These are phyloP conservation scores for Leccinum ambiguum DNA, from an alignment of 1,284 basidiomycete species.

Conservation along the genomic window DNA sequence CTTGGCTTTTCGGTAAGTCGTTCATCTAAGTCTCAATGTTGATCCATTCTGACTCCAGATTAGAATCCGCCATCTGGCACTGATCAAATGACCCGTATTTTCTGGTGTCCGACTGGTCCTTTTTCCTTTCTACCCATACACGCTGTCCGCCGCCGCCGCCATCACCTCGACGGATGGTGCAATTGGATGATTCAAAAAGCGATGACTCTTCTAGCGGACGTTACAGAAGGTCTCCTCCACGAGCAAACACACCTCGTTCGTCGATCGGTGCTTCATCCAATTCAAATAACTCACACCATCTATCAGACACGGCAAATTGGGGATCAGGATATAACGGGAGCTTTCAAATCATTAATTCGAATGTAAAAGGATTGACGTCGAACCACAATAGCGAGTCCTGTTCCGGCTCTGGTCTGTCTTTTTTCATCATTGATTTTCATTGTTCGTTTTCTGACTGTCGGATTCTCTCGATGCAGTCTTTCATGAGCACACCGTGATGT, in stretches of 20 bases:
- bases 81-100: too few species aligned
- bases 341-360: conserved; percentile 2
- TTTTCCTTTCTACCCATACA: too few species aligned
- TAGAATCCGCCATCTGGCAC: too few species aligned
- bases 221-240: conserved; percentile 12
- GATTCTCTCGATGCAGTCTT: conserved; percentile 8
- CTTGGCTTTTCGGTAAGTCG: too few species aligned
- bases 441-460: not conserved
- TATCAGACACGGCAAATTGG: not conserved
- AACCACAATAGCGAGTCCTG: conserved; percentile 13
- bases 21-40: too few species aligned
- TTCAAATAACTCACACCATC: not conserved
- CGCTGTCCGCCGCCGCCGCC: too few species aligned
- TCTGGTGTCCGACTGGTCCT: too few species aligned
- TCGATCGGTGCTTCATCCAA: not conserved
- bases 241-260: not conserved
- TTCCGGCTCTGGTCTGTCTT: conserved; percentile 19
- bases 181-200: not conserved
- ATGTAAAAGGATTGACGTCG: conserved; percentile 12
- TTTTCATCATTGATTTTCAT: too few species aligned
- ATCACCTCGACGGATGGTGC: not conserved
- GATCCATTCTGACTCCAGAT: too few species aligned
- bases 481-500: conserved; percentile 3
- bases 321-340: not conserved
- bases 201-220: not conserved